A percentile compares a stretch with the other conserved stretches of the same genome.
These are phyloP conservation scores for Aureobasidium sp. DNA, from an alignment of 2,329 filamentous ascomycete species.

Conservation along the genomic window DNA sequence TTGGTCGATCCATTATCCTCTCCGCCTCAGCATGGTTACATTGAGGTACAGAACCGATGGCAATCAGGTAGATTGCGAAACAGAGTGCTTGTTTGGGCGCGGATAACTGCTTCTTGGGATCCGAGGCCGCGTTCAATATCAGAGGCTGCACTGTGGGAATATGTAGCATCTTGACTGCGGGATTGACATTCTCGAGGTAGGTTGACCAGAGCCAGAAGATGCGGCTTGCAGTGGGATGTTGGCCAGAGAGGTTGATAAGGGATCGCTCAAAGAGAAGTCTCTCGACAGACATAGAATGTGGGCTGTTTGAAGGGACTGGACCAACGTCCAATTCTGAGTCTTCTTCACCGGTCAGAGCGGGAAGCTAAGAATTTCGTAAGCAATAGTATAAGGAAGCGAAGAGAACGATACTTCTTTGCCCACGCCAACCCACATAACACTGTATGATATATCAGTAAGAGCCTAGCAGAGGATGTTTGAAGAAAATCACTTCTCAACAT, in stretches of 20 bases:
- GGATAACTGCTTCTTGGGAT: conserved; percentile 47
- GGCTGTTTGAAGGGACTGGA: conserved; percentile 19
- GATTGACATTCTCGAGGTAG: conserved; percentile 65
- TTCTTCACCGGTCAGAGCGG: background rate
- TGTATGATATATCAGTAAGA: background rate
- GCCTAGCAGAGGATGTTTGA: background rate
- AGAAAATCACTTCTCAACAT: conserved; percentile 33
- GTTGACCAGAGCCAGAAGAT: conserved; percentile 41
- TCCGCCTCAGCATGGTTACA: conserved; percentile 36
- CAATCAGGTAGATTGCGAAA: conserved; percentile 55
- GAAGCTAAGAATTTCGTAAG: conserved; percentile 2
- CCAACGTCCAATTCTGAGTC: background rate
- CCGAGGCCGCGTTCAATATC: conserved; percentile 38
- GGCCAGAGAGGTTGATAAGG: background rate
- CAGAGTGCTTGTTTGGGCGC: conserved; percentile 52
- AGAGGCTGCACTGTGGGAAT: conserved; percentile 49
- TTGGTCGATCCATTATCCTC: conserved; percentile 43
- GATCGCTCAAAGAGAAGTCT: background rate
- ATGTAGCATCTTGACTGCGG: conserved; percentile 62
- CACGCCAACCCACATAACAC: conserved; percentile 18
- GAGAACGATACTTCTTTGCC: conserved; percentile 24
- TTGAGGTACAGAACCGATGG: conserved; percentile 44
- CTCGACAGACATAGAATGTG: conserved; percentile 18
- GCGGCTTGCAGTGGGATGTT: conserved; percentile 4
- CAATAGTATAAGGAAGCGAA: conserved; percentile 16